Conservation (phyloP, 352 stramenopile genomes). For the Salisapilia sapeloensis region DNA sequence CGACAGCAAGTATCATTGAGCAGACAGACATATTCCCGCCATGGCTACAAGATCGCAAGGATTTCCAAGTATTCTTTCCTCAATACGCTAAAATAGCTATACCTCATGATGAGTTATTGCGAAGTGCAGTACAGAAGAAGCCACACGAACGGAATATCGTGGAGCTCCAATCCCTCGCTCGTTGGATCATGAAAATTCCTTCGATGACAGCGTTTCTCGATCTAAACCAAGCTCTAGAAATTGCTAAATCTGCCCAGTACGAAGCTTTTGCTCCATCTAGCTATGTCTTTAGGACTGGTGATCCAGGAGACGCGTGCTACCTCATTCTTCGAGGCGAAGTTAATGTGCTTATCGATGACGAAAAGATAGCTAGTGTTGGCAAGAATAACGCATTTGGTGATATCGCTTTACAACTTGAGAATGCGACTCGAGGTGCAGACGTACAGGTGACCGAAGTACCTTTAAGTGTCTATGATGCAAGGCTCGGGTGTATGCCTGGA, state of each 20-base stretch:
- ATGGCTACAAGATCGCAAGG: conserved; percentile 61
- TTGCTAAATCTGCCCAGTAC: conserved; percentile 44
- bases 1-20: too few relatives aligned
- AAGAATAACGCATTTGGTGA: conserved; percentile 53
- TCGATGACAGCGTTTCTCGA: conserved; percentile 50
- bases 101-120: conserved; percentile 46
- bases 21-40: conserved; percentile 30
- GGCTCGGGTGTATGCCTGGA: conserved; percentile 5
- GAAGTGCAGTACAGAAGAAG: conserved; percentile 40
- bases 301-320: conserved; percentile 48
- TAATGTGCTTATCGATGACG: conserved; percentile 38
- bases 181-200: conserved; percentile 62
- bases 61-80: conserved; percentile 61
- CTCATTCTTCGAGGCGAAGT: conserved; percentile 41
- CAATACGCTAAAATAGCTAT: conserved; percentile 38
- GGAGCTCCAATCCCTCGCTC: conserved; percentile 47
- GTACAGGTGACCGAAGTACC: conserved; percentile 14
- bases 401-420: conserved; percentile 52
- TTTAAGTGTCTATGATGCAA: conserved; percentile 2
- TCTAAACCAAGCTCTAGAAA: conserved; percentile 45
- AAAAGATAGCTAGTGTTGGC: conserved; percentile 30
- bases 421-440: conserved; percentile 50
- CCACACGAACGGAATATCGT: conserved; percentile 48
- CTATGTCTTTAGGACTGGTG: conserved; percentile 44
- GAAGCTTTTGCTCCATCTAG: conserved; percentile 24